Conservation (phyloP, 306 rosid species). For the Sindora glabra region DNA sequence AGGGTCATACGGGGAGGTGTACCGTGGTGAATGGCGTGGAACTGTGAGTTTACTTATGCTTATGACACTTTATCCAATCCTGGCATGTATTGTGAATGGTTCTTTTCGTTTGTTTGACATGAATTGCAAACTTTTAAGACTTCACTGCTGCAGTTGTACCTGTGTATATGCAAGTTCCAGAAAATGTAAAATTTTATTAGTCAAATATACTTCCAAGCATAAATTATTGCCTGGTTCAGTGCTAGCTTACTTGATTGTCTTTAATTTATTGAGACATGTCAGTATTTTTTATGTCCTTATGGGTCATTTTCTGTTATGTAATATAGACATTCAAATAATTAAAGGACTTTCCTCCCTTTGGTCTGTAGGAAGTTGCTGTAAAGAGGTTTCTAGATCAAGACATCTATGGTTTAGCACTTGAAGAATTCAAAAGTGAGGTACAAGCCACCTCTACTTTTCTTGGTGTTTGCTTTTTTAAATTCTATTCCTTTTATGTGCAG, state of each 20-base stretch:
- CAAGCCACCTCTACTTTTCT: constrained; percentile 1
- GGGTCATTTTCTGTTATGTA: constrained; percentile 6
- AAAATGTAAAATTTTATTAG: not conserved
- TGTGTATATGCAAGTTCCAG: not conserved
- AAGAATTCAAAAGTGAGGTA: constrained; percentile 94
- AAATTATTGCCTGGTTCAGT: not conserved
- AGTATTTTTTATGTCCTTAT: not conserved
- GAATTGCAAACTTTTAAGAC: not conserved
- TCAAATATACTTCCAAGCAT: not conserved
- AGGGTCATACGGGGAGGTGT: constrained; percentile 99
- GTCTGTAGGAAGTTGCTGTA: constrained; percentile 83
- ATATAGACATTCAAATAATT: not conserved
- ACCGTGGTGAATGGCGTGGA: constrained; percentile 93
- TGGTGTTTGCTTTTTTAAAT: not conserved
- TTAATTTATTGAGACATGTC: not conserved
- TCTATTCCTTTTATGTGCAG: not conserved
- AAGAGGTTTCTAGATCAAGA: constrained; percentile 90
- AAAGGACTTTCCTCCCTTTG: constrained; percentile 13
- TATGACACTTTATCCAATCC: constrained; percentile 6
- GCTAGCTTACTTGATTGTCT: not conserved
- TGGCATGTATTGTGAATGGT: not conserved
- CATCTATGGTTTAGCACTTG: constrained; percentile 81
- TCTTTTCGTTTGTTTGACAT: constrained; percentile 5
- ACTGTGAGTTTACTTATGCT: constrained; percentile 66
- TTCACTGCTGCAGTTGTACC: constrained; percentile 4